phyloP scores from a whole-genome alignment of 2,329 filamentous ascomycete species.

The Alternaria brassicae region DNA sequence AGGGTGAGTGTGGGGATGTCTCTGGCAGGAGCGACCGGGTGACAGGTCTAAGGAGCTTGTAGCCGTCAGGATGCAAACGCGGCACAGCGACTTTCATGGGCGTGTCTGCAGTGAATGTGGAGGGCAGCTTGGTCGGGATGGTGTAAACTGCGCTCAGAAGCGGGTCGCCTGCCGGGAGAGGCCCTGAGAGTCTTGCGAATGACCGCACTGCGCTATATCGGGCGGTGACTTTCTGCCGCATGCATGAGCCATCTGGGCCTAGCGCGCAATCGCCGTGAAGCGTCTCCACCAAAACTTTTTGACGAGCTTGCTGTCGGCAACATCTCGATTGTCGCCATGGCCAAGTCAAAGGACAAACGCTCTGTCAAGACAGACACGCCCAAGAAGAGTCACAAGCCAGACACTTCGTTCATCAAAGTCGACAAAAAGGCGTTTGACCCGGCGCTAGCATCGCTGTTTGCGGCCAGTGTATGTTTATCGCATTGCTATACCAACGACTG shows the following conservation, averaged over 20 bases:
- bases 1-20: conserved; percentile 22
- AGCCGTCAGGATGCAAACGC: conserved; percentile 14
- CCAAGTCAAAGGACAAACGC: conserved; percentile 42
- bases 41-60: conserved; percentile 10
- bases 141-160: conserved; percentile 27
- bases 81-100: conserved; percentile 27
- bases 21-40: conserved; percentile 16
- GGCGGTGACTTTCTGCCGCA: conserved; percentile 22
- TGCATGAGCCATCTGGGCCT: conserved; percentile 4
- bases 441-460: conserved; percentile 57
- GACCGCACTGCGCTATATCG: conserved; percentile 21
- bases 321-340: conserved; percentile 36
- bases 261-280: conserved; percentile 10
- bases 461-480: conserved; percentile 47
- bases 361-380: conserved; percentile 20
- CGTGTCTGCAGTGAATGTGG: conserved; percentile 10
- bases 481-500: not conserved
- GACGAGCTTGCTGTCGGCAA: conserved; percentile 18
- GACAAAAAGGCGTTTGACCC: conserved; percentile 52
- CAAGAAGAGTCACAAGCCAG: conserved; percentile 20
- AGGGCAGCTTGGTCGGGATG: conserved; percentile 16
- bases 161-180: conserved; percentile 21
- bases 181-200: conserved; percentile 28
- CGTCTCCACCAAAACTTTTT: conserved; percentile 44
- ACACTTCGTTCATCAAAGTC: conserved; percentile 32